Percentiles rank a stretch among this genome's conserved stretches.
Conservation (phyloP, 1,284 basidiomycete genomes). For the Leccinum pachyderme region DNA sequence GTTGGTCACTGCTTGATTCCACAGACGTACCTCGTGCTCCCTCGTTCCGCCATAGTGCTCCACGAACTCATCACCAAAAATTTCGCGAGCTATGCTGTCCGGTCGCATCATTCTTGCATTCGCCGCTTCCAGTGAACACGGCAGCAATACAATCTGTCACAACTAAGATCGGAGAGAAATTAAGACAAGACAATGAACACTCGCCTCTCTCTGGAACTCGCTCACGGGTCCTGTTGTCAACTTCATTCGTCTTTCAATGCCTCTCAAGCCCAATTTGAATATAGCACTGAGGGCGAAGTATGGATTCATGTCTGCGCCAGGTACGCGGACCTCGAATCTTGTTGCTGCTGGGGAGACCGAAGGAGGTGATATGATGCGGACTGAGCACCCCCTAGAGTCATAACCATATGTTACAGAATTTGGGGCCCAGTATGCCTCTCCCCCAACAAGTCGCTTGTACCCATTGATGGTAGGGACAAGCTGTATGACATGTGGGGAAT, state of each 20-base stretch:
- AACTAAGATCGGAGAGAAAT: neutral
- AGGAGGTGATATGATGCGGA: constrained; percentile 90
- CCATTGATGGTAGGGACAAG: constrained; percentile 93
- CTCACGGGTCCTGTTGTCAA: constrained; percentile 75
- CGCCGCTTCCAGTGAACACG: constrained; percentile 76
- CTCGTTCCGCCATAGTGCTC: constrained; percentile 93
- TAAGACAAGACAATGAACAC: constrained; percentile 1
- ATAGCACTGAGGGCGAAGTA: constrained; percentile 87
- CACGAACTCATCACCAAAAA: constrained; percentile 87
- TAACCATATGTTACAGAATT: constrained; percentile 93
- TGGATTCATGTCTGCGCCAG: constrained; percentile 95
- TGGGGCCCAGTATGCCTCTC: constrained; percentile 93
- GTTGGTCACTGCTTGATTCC: constrained; percentile 88
- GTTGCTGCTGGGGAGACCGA: constrained; percentile 79
- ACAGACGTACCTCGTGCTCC: constrained; percentile 82
- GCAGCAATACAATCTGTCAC: constrained; percentile 66
- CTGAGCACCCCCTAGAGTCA: constrained; percentile 88
- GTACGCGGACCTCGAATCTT: constrained; percentile 88
- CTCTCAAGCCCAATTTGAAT: constrained; percentile 83
- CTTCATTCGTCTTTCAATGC: constrained; percentile 75
- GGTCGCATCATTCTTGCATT: constrained; percentile 76
- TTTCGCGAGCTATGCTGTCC: constrained; percentile 79
- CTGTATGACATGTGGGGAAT: constrained; percentile 35
- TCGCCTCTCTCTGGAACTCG: constrained; percentile 42
- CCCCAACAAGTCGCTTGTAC: constrained; percentile 97